phyloP scores from a whole-genome alignment of 2,329 filamentous ascomycete genomes.

The Pseudocercospora ulei region DNA sequence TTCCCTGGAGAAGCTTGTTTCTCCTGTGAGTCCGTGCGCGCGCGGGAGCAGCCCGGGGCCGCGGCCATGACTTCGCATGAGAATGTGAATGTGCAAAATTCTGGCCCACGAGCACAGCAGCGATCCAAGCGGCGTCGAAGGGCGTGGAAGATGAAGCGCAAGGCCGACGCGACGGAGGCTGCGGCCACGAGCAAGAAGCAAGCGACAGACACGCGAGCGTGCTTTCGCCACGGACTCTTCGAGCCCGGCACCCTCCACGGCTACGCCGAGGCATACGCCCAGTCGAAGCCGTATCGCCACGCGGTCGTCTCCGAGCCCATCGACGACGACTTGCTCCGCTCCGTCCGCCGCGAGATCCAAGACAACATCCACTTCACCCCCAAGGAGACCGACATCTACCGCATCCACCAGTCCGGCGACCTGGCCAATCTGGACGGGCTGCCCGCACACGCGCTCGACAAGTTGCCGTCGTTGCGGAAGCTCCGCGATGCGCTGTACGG shows the following conservation, averaged over 20 bases:
- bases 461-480: conserved; percentile 77
- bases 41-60: no score
- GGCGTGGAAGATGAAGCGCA: conserved; percentile 38
- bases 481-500: conserved; percentile 96
- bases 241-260: conserved; percentile 48
- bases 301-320: conserved; percentile 77
- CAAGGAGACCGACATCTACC: conserved; percentile 99
- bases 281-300: conserved; percentile 72
- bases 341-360: conserved; percentile 79
- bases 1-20: background rate
- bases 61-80: no score
- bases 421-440: conserved; percentile 93
- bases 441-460: conserved; percentile 71
- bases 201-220: conserved; percentile 40
- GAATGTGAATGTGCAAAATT: no score
- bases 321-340: conserved; percentile 68
- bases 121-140: background rate
- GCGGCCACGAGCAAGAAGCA: conserved; percentile 36
- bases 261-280: conserved; percentile 55
- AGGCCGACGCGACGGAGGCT: conserved; percentile 32
- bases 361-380: conserved; percentile 89
- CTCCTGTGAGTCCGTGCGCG: no score
- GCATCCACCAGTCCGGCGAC: conserved; percentile 97
- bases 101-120: no score
- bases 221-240: conserved; percentile 60